A percentile compares a stretch with the other conserved stretches of the same genome.
Conservation (phyloP, 306 rosid genomes). For the Macrotyloma uniflorum region DNA sequence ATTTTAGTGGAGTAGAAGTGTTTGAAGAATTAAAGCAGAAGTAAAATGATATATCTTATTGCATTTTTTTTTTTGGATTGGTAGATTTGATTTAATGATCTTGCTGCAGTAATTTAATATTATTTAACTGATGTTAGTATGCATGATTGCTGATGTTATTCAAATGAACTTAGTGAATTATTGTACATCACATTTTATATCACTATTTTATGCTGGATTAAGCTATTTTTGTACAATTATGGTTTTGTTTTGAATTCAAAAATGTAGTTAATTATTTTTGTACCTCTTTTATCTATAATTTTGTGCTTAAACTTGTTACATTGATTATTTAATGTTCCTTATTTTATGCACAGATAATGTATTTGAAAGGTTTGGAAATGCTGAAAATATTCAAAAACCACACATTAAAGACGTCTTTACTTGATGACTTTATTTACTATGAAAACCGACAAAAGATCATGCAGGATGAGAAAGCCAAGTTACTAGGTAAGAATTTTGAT, state of each 20-base stretch:
- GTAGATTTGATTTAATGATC: background rate
- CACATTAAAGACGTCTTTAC: slow-evolving; percentile 78
- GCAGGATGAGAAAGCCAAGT: slow-evolving; percentile 86
- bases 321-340: slow-evolving; percentile 26
- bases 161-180: background rate
- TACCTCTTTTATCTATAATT: background rate
- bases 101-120: background rate
- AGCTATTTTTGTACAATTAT: background rate
- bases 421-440: slow-evolving; percentile 85
- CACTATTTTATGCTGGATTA: background rate
- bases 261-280: background rate
- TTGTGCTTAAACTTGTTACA: background rate
- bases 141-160: slow-evolving; percentile 12
- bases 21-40: background rate
- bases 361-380: slow-evolving; percentile 81
- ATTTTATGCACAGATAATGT: slow-evolving; percentile 61
- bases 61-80: background rate
- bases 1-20: background rate
- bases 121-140: background rate
- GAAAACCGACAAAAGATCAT: slow-evolving; percentile 92
- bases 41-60: background rate
- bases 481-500: slow-evolving; percentile 50
- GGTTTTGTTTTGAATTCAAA: background rate
- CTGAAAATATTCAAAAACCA: slow-evolving; percentile 78
- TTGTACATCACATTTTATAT: slow-evolving; percentile 1